phyloP scores from a whole-genome alignment of 176 grass and related monocot species.

The Echinochloa phyllopogon region DNA sequence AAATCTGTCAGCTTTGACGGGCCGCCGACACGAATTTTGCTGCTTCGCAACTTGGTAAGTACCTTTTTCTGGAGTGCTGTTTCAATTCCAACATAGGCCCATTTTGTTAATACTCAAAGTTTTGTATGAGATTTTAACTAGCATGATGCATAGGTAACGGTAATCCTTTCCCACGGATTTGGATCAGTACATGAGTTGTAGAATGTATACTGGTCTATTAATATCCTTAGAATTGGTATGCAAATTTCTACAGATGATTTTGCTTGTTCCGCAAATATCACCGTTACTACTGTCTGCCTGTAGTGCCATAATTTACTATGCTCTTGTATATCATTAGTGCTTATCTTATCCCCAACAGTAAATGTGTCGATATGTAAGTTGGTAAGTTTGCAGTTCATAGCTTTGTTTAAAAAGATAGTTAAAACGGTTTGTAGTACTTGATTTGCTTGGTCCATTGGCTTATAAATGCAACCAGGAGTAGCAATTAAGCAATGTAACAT shows the following conservation, averaged over 20 bases:
- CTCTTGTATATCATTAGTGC: neutral
- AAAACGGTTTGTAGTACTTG: neutral
- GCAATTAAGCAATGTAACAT: neutral
- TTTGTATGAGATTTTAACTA: neutral
- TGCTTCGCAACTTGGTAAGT: constrained; percentile 91
- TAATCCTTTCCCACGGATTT: neutral
- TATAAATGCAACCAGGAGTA: neutral
- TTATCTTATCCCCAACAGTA: neutral
- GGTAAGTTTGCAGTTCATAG: neutral
- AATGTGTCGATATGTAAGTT: neutral
- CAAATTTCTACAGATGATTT: neutral
- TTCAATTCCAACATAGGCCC: neutral
- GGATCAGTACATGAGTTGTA: neutral
- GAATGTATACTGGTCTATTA: neutral
- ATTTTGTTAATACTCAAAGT: neutral
- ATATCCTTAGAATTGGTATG: neutral
- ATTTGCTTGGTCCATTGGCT: neutral
- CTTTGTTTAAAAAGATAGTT: neutral
- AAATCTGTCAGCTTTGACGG: constrained; percentile 72
- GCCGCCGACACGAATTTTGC: constrained; percentile 74
- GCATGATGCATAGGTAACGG: neutral
- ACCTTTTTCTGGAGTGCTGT: neutral
- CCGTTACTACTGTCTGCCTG: neutral
- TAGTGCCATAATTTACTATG: neutral
- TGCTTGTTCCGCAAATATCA: neutral